Evolutionary conservation across 2,329 filamentous ascomycete species (phyloP).

Genomic region (Colletotrichum sidae): DNA sequence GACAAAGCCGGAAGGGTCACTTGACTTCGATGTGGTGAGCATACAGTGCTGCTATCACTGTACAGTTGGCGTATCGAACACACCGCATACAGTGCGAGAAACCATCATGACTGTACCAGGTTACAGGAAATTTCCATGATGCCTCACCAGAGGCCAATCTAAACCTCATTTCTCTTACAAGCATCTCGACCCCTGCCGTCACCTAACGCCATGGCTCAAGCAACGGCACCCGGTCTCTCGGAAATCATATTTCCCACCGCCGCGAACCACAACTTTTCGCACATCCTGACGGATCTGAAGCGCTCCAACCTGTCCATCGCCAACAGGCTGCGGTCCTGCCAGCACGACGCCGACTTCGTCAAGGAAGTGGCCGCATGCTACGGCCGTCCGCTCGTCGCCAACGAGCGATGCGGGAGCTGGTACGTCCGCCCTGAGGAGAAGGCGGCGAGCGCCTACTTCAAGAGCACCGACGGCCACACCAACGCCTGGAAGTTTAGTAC

Average conservation of each 20-base stretch:
- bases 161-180: constrained; percentile 9
- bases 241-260: constrained; percentile 62
- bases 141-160: neutral
- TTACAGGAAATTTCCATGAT: constrained; percentile 5
- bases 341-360: constrained; percentile 81
- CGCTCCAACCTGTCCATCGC: constrained; percentile 80
- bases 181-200: constrained; percentile 1
- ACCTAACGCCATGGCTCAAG: constrained; percentile 9
- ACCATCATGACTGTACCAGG: neutral
- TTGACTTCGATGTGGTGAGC: too few relatives aligned
- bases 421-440: constrained; percentile 79
- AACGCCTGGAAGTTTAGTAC: constrained; percentile 92
- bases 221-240: constrained; percentile 42
- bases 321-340: constrained; percentile 86
- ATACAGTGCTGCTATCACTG: too few relatives aligned
- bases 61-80: too few relatives aligned
- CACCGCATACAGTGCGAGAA: neutral
- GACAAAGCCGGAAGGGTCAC: too few relatives aligned
- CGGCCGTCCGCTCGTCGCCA: constrained; percentile 81
- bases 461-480: constrained; percentile 95
- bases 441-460: constrained; percentile 88
- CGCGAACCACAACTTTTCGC: constrained; percentile 74
- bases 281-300: constrained; percentile 78
- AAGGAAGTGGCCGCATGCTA: constrained; percentile 66
- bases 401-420: constrained; percentile 97